A percentile compares a stretch with the other conserved stretches of the same genome.
phyloP scores from a whole-genome alignment of 116 monocot genomes.

The Phalaenopsis hybrid region DNA sequence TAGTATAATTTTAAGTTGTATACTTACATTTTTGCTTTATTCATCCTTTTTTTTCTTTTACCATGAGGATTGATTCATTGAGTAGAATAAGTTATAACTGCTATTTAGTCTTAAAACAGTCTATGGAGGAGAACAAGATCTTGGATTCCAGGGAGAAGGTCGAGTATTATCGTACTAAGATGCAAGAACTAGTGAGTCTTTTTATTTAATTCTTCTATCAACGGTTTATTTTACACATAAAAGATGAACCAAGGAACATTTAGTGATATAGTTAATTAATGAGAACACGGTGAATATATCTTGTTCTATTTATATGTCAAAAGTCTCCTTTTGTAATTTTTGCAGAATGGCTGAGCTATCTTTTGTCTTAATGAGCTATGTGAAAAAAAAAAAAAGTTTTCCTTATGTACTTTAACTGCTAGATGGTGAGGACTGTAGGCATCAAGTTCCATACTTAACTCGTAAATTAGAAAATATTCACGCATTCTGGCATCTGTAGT shows the following conservation, averaged over 20 bases:
- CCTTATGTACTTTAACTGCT: not conserved
- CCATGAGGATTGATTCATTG: not conserved
- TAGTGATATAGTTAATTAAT: not conserved
- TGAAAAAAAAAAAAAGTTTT: not conserved
- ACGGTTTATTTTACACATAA: not conserved
- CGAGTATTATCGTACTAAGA: slow-evolving; percentile 45
- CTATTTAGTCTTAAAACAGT: slow-evolving; percentile 10
- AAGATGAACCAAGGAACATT: not conserved
- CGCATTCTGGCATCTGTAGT: not conserved
- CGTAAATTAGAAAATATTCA: not conserved
- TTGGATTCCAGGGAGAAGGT: slow-evolving; percentile 56
- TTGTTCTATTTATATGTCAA: not conserved
- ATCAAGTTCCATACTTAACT: not conserved
- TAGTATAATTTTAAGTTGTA: not conserved
- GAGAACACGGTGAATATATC: not conserved
- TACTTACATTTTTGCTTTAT: not conserved
- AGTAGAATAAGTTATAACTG: not conserved
- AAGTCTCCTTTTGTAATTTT: not conserved
- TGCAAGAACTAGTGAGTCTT: slow-evolving; percentile 58
- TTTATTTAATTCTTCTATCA: not conserved
- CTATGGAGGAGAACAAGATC: slow-evolving; percentile 34
- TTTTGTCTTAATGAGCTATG: not conserved
- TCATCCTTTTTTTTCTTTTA: not conserved
- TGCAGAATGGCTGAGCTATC: not conserved
- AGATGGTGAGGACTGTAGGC: not conserved